Base-by-base conservation (phyloP, 177 flowering plant species). In the Tripterygium wilfordii region DNA sequence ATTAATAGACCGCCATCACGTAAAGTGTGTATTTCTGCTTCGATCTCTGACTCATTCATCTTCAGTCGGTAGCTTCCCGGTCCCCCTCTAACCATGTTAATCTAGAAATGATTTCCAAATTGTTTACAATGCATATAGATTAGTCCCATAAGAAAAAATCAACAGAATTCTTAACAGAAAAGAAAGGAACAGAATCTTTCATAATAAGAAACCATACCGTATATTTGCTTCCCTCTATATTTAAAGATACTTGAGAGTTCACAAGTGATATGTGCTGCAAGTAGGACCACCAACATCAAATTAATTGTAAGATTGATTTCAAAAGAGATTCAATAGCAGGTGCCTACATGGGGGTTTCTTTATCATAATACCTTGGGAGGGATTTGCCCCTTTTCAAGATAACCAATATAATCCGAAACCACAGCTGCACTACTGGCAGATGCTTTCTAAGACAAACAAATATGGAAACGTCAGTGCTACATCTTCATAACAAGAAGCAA, bases 381-480 rank as follows among this genome's bases (percentile, higher is more conserved):
- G 53, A 94, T 94, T 76, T 94, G 99, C 47, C 99, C 99, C 72
- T 94, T 94, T 41, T 82, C 97, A 60, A 94, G 97, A 75, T 90
- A 94, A 63, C 97, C 97, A 42, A 94, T 65, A 64, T 94, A 94
- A 46, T 94, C 99, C 36, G 97, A 90, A 60, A 94, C 97, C 78
- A 83, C 49, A 33, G 97, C 88, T 47, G 96, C 88, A 69, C 99
- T 90, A 60, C 87, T 85, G 37, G 88, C 74, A 49, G 95, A 83
- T 62, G 97, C 97, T 90, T 94, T 87, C 97, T 94, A 70, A 17
- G 45, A 44, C 48, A 22, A 38, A 44, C 13, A 60, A 42, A n/a
- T n/a, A 28, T n/a, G 23, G 49, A 54, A 43, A 12, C 12, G 59
- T 30, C 27, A 44, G 36, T 15, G n/a, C 42, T n/a, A 21, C 23